Evolutionary conservation across 352 stramenopile species (phyloP).

Genomic region (Phytopythium ostracodes): DNA sequence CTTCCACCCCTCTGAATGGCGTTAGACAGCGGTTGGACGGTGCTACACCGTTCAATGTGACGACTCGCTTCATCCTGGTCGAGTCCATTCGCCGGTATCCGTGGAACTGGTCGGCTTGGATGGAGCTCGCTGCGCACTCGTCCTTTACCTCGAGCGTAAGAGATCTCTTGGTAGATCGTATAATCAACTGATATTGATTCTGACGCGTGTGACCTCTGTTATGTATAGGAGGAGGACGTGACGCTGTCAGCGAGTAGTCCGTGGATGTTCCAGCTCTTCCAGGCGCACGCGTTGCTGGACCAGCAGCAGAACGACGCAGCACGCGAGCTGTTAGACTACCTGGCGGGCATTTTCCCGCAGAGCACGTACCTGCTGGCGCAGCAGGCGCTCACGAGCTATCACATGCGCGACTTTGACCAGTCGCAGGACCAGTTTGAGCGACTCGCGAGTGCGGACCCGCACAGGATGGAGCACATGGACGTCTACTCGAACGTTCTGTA

Average conservation of each 20-base stretch:
- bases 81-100: constrained; percentile 70
- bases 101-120: constrained; percentile 97
- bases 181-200: background rate
- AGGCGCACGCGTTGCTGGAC: constrained; percentile 73
- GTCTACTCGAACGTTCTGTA: constrained; percentile 87
- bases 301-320: constrained; percentile 77
- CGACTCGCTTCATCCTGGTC: constrained; percentile 61
- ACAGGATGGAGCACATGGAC: constrained; percentile 81
- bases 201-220: constrained; percentile 9
- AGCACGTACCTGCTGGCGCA: constrained; percentile 76
- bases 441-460: constrained; percentile 53
- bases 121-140: constrained; percentile 87
- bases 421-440: constrained; percentile 74
- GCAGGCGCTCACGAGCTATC: constrained; percentile 74
- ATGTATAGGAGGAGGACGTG: constrained; percentile 49
- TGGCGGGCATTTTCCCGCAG: constrained; percentile 53
- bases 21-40: no score
- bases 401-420: constrained; percentile 80
- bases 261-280: constrained; percentile 86
- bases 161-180: background rate
- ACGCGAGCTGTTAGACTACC: constrained; percentile 39
- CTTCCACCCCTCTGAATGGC: no score
- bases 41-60: constrained; percentile 30
- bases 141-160: constrained; percentile 49
- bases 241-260: constrained; percentile 40